Base-by-base conservation (phyloP, 23 red algal species). In the Chondrus crispus region DNA sequence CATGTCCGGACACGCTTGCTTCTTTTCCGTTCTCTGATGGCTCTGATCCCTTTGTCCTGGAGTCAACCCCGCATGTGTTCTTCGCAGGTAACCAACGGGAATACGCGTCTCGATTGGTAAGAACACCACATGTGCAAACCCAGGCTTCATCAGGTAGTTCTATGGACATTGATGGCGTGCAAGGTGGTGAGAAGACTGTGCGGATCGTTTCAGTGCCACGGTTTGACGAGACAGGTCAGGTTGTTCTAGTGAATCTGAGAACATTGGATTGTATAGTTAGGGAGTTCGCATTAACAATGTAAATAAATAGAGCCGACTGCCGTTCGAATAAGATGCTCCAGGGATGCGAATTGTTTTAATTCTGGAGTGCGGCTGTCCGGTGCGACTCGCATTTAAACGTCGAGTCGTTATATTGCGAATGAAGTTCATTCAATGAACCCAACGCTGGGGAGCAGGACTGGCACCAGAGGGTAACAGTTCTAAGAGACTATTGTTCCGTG, bases 1-100 rank as follows among this genome's bases (percentile, higher is more conserved):
- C 91, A 62, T 84, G 79, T 51, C 91, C 91, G 11, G 91, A 94
- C 38, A 94, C 91, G 20, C 68, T 94, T 39, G 91, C 62, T 18
- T 78, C 82, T 30, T 94, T 77, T 60, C 91, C 91, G 19, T 94
- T 94, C 52, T 37, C 70, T 47, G 75, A 88, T 45, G 46, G 35
- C 2, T 29, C 28, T 22, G 91, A 94, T 58, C 91, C 91, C 38
- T 94, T 94, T 68, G 68, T 87, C 47, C 22, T 94, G 2, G 49
- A 94, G 13, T 45, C 20, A 69, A 82, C 74, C 32, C 91, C 91
- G 48, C 82, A 94, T 58, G 53, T 94, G 39, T 87, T 94, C 40
- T 72, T 94, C 20, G 81, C 71, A 2, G 91, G 83, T 19, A 86
- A 86, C 52, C 91, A 94, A 58, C 69, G 74, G 83, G 74, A 87